Evolutionary conservation across 2,329 filamentous ascomycete species (phyloP), one percentile per base, ranked within the genome.

Genomic region (Blumeria hordei): DNA sequence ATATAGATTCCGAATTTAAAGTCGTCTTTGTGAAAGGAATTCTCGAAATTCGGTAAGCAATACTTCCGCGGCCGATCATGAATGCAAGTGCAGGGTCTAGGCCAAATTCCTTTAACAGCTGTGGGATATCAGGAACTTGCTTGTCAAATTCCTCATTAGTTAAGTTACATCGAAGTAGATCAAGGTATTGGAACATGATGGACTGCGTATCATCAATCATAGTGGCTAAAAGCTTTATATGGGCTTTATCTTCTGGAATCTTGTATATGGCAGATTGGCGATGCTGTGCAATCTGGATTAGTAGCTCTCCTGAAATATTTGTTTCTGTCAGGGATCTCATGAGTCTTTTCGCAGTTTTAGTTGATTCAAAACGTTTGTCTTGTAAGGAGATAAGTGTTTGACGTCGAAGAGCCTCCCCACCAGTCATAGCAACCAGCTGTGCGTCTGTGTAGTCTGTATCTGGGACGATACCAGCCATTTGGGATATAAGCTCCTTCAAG

Each of bases 381-480:
- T 85, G 77, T 3, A 94, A 73, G 55, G 84, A 80, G 57, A 85
- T 76, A 41, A 96, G 74, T 0, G 85, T 93, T 62, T 90, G 84
- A 9, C 81, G 78, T 59, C 85, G 83, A 10, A 98, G 72, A 32
- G 81, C 71, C 54, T 86, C 79, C 12, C 90, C 88, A 58, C 88
- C 90, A 43, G 85, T 86, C 78, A 98, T 88, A 12, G 86, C 88
- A 58, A 85, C 72, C 33, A 94, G 76, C 67, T 95, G 88, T 16
- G 81, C 72, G 61, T 98, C 90, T 34, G 86, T 95, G 63, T 94
- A 90, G 63, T 88, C 86, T 54, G 81, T 77, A 57, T 90, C 83
- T 3, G 88, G 81, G 11, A 90, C 81, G 57, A 98, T 88, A 49
- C 93, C 93, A 16, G 86, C 87, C 92, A 98, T 96, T 2, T 85